Evolutionary conservation across 1,284 basidiomycete species (phyloP).

Genomic region (Somion occarium): DNA sequence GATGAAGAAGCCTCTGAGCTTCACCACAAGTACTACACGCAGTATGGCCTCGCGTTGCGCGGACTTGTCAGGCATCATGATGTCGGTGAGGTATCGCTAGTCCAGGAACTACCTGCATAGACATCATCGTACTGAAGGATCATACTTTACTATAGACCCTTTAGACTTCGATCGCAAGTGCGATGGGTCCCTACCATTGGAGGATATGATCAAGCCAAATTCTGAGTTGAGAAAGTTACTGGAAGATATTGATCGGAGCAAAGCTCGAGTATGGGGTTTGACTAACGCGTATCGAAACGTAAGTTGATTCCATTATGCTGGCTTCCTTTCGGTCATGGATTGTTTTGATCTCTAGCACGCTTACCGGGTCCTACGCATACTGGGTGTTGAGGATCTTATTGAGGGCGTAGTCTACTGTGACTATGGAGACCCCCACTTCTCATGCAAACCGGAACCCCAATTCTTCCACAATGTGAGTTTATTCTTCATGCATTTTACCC

Average conservation of each 20-base stretch:
- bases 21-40: constrained; percentile 72
- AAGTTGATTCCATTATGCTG: constrained; percentile 20
- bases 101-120: too few relatives aligned
- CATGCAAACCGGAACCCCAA: constrained; percentile 78
- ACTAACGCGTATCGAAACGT: constrained; percentile 81
- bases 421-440: constrained; percentile 65
- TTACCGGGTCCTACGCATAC: constrained; percentile 70
- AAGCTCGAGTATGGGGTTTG: constrained; percentile 76
- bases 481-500: too few relatives aligned
- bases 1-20: constrained; percentile 70
- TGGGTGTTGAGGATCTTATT: constrained; percentile 70
- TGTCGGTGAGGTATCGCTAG: constrained; percentile 50
- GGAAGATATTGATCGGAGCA: constrained; percentile 73
- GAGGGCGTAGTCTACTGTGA: constrained; percentile 84
- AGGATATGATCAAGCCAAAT: constrained; percentile 72
- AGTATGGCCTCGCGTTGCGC: constrained; percentile 83
- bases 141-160: constrained; percentile 50
- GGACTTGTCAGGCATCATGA: constrained; percentile 78
- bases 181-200: constrained; percentile 80
- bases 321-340: constrained; percentile 1
- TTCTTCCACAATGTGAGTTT: constrained; percentile 57
- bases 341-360: constrained; percentile 67
- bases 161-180: constrained; percentile 85
- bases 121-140: neutral
- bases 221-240: constrained; percentile 63